phyloP scores from a whole-genome alignment of 805 yeast genomes.

The Yamadazyma philogaea region DNA sequence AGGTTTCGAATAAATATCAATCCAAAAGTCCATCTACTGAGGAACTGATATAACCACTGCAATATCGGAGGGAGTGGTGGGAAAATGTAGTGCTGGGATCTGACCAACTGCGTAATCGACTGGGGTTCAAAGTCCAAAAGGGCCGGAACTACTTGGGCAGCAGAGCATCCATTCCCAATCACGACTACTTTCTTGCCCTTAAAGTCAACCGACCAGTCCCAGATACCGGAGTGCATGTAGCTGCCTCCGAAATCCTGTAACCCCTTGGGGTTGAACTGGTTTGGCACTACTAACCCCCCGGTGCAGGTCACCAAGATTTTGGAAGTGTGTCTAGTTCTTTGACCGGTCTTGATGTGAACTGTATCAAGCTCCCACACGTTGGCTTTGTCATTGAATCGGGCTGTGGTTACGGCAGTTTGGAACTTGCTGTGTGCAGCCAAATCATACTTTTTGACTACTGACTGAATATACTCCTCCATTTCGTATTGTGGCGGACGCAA shows the following conservation, averaged over 20 bases:
- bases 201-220: constrained; percentile 32
- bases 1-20: constrained; percentile 28
- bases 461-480: constrained; percentile 38
- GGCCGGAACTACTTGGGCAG: constrained; percentile 39
- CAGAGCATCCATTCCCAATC: constrained; percentile 43
- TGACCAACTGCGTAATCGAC: constrained; percentile 30
- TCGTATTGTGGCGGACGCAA: constrained; percentile 42
- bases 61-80: constrained; percentile 33
- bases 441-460: constrained; percentile 28
- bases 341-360: constrained; percentile 28
- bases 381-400: constrained; percentile 22
- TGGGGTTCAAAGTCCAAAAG: constrained; percentile 24
- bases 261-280: constrained; percentile 28
- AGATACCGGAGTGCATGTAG: constrained; percentile 41
- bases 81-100: constrained; percentile 37
- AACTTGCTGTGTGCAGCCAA: constrained; percentile 23
- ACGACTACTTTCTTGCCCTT: constrained; percentile 36
- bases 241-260: constrained; percentile 33
- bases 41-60: constrained; percentile 20
- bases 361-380: constrained; percentile 30
- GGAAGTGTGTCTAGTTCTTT: constrained; percentile 27
- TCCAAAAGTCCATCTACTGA: constrained; percentile 26
- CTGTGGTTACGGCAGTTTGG: constrained; percentile 19
- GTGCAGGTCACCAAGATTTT: constrained; percentile 24
- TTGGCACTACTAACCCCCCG: constrained; percentile 40